These are phyloP conservation scores for Gypsophila paniculata DNA, from an alignment of 179 eudicot genomes.

Conservation along the genomic window DNA sequence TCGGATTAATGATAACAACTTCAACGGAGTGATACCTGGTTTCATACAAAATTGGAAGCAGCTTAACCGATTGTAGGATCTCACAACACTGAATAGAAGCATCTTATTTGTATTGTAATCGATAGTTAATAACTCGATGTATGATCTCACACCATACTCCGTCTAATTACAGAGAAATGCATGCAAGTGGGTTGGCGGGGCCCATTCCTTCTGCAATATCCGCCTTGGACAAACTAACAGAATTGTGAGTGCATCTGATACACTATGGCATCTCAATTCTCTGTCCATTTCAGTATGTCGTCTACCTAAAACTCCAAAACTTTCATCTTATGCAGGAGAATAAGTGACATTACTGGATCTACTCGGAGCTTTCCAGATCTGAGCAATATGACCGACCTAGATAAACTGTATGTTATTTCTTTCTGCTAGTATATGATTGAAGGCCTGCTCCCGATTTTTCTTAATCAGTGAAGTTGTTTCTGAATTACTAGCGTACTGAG, in stretches of 20 bases:
- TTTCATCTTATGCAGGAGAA: slow-evolving; percentile 45
- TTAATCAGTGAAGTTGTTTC: slow-evolving; percentile 23
- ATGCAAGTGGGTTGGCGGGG: slow-evolving; percentile 62
- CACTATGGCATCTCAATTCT: neutral
- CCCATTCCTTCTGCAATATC: slow-evolving; percentile 60
- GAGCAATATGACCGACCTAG: slow-evolving; percentile 38
- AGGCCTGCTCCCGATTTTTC: neutral
- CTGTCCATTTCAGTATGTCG: slow-evolving; percentile 2
- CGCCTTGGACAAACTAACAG: slow-evolving; percentile 33
- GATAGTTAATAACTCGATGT: neutral
- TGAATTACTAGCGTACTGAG: slow-evolving; percentile 55
- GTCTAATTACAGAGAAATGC: slow-evolving; percentile 52
- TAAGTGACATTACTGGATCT: slow-evolving; percentile 51
- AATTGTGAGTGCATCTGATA: slow-evolving; percentile 37
- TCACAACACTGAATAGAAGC: slow-evolving; percentile 17
- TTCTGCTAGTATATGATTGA: slow-evolving; percentile 9
- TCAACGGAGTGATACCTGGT: slow-evolving; percentile 56
- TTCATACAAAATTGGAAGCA: slow-evolving; percentile 59
- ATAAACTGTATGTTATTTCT: slow-evolving; percentile 29
- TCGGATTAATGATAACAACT: slow-evolving; percentile 68
- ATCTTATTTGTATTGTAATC: slow-evolving; percentile 1
- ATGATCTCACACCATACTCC: slow-evolving; percentile 9
- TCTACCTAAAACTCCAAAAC: neutral
- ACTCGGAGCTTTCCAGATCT: slow-evolving; percentile 44
- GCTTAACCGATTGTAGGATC: slow-evolving; percentile 56